phyloP scores from a whole-genome alignment of 345 rosid species.

The Hirschfeldia incana region DNA sequence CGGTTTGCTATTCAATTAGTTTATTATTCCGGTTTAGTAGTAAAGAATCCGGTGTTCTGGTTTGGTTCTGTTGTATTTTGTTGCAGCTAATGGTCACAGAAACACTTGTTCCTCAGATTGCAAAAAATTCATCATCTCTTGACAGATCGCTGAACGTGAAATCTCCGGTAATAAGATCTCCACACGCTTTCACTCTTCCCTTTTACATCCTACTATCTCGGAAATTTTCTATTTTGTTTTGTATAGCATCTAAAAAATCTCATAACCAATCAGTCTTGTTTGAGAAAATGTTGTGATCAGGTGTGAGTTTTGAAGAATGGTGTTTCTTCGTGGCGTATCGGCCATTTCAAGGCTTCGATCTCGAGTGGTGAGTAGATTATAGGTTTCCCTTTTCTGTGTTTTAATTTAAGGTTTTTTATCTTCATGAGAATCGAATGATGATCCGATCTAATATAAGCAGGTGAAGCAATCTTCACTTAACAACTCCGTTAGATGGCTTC shows the following conservation, averaged over 20 bases:
- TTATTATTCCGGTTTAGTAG: conserved; percentile 26
- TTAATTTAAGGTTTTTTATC: neutral
- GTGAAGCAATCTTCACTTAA: conserved; percentile 54
- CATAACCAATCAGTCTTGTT: neutral
- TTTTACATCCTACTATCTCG: neutral
- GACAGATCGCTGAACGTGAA: neutral
- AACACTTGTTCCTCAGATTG: conserved; percentile 19
- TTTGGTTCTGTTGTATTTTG: neutral
- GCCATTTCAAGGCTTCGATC: conserved; percentile 65
- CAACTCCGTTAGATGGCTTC: conserved; percentile 76
- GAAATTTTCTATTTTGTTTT: neutral
- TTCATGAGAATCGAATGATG: neutral
- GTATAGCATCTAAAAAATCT: neutral
- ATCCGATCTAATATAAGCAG: conserved; percentile 41
- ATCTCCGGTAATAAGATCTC: neutral
- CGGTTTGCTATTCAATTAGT: conserved; percentile 10
- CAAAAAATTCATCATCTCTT: conserved; percentile 2
- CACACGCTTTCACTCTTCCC: neutral
- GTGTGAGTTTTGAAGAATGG: conserved; percentile 48
- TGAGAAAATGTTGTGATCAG: conserved; percentile 10
- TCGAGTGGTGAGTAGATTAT: conserved; percentile 49
- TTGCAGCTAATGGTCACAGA: neutral
- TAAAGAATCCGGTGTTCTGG: conserved; percentile 1
- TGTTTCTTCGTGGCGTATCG: conserved; percentile 51
- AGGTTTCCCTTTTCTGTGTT: neutral